These are phyloP conservation scores for Pythium periplocum DNA, from an alignment of 352 stramenopile species.

Conservation along the genomic window DNA sequence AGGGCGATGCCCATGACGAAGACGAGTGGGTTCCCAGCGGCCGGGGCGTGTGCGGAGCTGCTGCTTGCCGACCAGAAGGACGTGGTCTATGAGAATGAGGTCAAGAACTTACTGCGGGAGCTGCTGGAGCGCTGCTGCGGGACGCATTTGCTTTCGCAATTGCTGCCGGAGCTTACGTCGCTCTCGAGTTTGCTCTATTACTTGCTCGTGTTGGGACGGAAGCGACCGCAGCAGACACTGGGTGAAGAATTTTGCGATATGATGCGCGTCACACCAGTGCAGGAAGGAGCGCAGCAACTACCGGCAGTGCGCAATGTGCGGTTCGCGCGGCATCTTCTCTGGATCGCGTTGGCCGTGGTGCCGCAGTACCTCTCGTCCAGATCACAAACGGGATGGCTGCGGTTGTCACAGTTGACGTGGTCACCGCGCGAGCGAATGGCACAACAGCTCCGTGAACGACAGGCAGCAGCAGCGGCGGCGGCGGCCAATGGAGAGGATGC, in stretches of 20 bases:
- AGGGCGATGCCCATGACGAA: not conserved
- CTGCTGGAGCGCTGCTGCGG: conserved; percentile 68
- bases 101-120: conserved; percentile 71
- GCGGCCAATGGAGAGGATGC: conserved; percentile 8
- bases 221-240: conserved; percentile 72
- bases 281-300: conserved; percentile 1
- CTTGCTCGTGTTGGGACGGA: conserved; percentile 42
- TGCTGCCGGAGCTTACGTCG: conserved; percentile 66
- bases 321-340: conserved; percentile 37
- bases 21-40: conserved; percentile 39
- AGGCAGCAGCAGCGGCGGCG: conserved; percentile 12
- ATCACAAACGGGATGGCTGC: conserved; percentile 68
- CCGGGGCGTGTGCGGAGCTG: conserved; percentile 66
- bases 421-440: conserved; percentile 76
- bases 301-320: conserved; percentile 25
- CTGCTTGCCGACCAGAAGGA: conserved; percentile 74
- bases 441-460: conserved; percentile 57
- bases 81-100: conserved; percentile 57
- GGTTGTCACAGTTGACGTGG: conserved; percentile 51
- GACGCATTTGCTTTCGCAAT: conserved; percentile 66
- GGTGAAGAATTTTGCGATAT: conserved; percentile 86
- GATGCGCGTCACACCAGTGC: conserved; percentile 39
- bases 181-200: conserved; percentile 68
- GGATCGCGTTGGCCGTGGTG: conserved; percentile 51
- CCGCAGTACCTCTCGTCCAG: conserved; percentile 54